A percentile compares a stretch with the other conserved stretches of the same genome.
Evolutionary conservation across 495 filamentous ascomycete species (phyloP).

Genomic region (Recurvomyces mirabilis): DNA sequence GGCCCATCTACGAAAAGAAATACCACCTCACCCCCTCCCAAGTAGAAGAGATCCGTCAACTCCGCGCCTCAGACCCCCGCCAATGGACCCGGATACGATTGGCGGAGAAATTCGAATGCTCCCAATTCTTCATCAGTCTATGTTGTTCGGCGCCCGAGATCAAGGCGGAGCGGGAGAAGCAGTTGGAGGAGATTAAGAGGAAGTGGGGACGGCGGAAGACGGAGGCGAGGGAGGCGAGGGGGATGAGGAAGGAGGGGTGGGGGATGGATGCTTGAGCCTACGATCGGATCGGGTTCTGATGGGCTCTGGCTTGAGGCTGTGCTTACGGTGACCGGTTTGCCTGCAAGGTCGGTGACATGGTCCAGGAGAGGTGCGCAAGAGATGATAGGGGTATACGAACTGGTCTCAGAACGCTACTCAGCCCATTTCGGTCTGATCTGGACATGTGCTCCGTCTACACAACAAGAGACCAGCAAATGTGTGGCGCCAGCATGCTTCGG

Average conservation of each 20-base stretch:
- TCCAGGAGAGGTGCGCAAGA: too few species aligned
- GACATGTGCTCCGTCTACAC: too few species aligned
- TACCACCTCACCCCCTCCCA: constrained; percentile 68
- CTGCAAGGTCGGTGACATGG: too few species aligned
- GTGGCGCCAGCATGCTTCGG: too few species aligned
- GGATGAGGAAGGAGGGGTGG: constrained; percentile 52
- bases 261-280: constrained; percentile 34
- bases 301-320: background rate
- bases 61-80: constrained; percentile 56
- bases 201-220: constrained; percentile 63
- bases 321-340: too few species aligned
- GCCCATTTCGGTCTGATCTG: too few species aligned
- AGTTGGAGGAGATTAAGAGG: constrained; percentile 49
- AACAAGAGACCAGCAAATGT: too few species aligned
- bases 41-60: constrained; percentile 64
- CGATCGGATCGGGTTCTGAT: background rate
- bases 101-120: constrained; percentile 67
- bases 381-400: too few species aligned
- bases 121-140: constrained; percentile 55
- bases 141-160: constrained; percentile 39
- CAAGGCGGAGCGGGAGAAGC: constrained; percentile 30
- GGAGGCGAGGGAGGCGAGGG: constrained; percentile 62
- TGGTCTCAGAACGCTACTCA: too few species aligned
- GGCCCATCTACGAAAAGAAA: constrained; percentile 43
- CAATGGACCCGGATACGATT: constrained; percentile 60